Conservation (phyloP, 73 alveolate species). For the Paraurostyla sp. region DNA sequence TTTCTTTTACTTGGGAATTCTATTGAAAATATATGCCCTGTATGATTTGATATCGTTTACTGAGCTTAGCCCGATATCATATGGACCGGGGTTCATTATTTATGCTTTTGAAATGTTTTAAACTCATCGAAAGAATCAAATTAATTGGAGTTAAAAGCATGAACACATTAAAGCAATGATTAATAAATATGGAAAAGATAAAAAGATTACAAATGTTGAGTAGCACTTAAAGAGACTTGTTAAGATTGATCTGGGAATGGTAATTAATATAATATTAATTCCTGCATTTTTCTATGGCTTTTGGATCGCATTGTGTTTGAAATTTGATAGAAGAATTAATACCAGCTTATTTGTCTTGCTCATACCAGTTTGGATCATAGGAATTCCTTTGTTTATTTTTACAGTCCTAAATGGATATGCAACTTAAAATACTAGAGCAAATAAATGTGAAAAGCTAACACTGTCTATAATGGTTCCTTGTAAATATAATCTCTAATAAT, state of each 20-base stretch:
- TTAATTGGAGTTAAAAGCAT: too few relatives aligned
- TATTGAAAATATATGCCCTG: constrained; percentile 24
- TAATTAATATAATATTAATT: not conserved
- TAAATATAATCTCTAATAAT: not conserved
- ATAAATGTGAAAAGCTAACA: constrained; percentile 41
- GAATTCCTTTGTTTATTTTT: constrained; percentile 22
- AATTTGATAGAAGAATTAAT: not conserved
- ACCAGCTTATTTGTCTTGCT: constrained; percentile 27
- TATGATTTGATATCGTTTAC: constrained; percentile 31
- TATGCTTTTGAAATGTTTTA: not conserved
- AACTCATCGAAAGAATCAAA: not conserved
- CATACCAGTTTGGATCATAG: constrained; percentile 42
- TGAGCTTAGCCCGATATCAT: constrained; percentile 48
- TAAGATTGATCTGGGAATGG: constrained; percentile 20
- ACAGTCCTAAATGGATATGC: constrained; percentile 49
- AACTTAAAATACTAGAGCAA: constrained; percentile 45
- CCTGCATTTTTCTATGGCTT: constrained; percentile 59
- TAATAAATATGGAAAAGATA: constrained; percentile 14
- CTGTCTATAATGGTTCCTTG: constrained; percentile 58
- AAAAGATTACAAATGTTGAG: not conserved
- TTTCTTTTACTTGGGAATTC: constrained; percentile 45
- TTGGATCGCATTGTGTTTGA: constrained; percentile 51
- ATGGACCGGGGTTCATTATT: constrained; percentile 39
- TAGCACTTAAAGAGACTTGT: not conserved
- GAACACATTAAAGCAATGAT: constrained; percentile 16